Percentiles rank a stretch among this genome's conserved stretches.
phyloP scores from a whole-genome alignment of 176 grass and related monocot genomes.

The Oryza longistaminata region DNA sequence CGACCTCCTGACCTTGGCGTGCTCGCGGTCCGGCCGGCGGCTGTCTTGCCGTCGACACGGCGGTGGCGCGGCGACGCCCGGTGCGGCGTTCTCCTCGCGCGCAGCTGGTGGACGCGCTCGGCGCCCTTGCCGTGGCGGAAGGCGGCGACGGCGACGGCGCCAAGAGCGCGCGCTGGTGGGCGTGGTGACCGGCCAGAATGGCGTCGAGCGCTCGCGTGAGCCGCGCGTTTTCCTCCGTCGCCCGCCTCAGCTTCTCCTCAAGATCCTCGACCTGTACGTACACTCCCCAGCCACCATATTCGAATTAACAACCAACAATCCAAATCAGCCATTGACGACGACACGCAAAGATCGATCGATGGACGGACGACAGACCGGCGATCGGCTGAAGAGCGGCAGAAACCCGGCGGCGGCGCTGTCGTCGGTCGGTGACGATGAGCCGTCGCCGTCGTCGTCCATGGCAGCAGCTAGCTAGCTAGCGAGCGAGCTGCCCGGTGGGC shows the following conservation, averaged over 20 bases:
- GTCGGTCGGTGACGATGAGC: conserved; percentile 1
- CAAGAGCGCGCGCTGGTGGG: background rate
- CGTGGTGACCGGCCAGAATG: conserved; percentile 28
- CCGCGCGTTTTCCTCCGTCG: conserved; percentile 47
- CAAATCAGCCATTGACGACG: background rate
- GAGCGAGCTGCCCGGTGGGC: background rate
- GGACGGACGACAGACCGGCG: background rate
- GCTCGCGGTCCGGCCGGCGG: background rate
- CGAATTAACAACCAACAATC: background rate
- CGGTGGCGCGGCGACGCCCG: no score
- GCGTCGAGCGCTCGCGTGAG: conserved; percentile 24
- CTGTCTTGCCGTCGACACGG: background rate
- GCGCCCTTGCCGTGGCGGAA: background rate
- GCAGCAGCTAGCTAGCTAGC: background rate
- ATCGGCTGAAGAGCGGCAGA: background rate
- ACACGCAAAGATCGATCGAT: background rate
- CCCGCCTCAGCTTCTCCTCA: conserved; percentile 42
- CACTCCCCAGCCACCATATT: background rate
- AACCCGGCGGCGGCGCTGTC: background rate
- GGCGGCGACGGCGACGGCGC: background rate
- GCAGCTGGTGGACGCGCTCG: background rate
- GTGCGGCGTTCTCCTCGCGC: background rate
- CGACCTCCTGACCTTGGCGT: background rate
- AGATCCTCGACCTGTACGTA: conserved; percentile 11
- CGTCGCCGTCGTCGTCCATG: conserved; percentile 38